Evolutionary conservation across 805 yeast genomes (phyloP).

Genomic region (Nakazawaea peltata): DNA sequence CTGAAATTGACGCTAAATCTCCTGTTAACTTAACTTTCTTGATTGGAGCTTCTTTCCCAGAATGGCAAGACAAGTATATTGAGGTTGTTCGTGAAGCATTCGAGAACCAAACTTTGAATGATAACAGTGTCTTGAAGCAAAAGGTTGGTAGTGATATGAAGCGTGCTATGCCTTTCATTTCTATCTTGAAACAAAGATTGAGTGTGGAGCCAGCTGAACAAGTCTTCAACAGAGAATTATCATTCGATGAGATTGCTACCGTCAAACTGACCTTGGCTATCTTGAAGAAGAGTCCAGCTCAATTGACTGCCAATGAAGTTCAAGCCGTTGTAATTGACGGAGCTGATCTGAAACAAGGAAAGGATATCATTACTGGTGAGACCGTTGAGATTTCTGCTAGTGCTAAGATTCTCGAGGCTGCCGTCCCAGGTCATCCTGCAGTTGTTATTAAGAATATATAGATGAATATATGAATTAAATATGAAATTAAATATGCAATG

Average conservation of each 20-base stretch:
- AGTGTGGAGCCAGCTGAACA: slow-evolving; percentile 58
- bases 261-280: slow-evolving; percentile 48
- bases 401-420: slow-evolving; percentile 67
- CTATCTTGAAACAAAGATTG: slow-evolving; percentile 76
- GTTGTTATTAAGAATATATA: slow-evolving; percentile 58
- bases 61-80: slow-evolving; percentile 53
- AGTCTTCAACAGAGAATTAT: slow-evolving; percentile 85
- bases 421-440: slow-evolving; percentile 94
- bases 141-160: slow-evolving; percentile 85
- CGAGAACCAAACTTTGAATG: slow-evolving; percentile 54
- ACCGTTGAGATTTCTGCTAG: slow-evolving; percentile 55
- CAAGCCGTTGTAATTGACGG: slow-evolving; percentile 55
- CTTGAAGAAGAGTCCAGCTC: slow-evolving; percentile 58
- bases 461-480: too few relatives aligned
- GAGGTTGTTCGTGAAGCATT: slow-evolving; percentile 71
- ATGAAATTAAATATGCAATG: too few relatives aligned
- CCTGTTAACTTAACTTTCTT: slow-evolving; percentile 71
- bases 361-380: slow-evolving; percentile 60
- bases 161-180: slow-evolving; percentile 96
- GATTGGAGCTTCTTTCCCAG: slow-evolving; percentile 73
- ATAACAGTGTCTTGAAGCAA: slow-evolving; percentile 54
- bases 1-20: slow-evolving; percentile 65
- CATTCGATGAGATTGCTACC: slow-evolving; percentile 69
- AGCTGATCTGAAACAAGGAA: slow-evolving; percentile 58
- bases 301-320: slow-evolving; percentile 44